These are phyloP conservation scores for Diospyros kaki DNA, from an alignment of 148 eudicot genomes.

Conservation along the genomic window DNA sequence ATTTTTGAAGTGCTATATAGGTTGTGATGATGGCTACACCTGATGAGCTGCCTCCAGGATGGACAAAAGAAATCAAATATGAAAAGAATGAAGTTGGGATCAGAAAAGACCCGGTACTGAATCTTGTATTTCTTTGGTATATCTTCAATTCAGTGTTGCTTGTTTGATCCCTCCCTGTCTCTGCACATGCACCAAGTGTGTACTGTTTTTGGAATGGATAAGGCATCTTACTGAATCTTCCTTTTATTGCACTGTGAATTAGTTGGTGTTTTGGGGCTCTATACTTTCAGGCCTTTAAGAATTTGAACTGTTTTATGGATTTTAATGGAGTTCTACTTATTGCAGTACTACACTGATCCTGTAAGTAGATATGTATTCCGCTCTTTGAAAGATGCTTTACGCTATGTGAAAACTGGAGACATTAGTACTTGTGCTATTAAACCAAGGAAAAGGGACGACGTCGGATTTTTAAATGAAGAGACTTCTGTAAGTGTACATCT, in stretches of 20 bases:
- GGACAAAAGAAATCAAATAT: slow-evolving; percentile 56
- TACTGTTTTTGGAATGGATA: no score
- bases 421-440: slow-evolving; percentile 44
- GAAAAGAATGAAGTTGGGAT: slow-evolving; percentile 24
- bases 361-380: slow-evolving; percentile 58
- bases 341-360: slow-evolving; percentile 44
- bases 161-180: not conserved
- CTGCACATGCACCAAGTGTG: not conserved
- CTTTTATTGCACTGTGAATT: not conserved
- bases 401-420: slow-evolving; percentile 67
- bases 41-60: slow-evolving; percentile 61
- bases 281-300: not conserved
- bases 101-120: slow-evolving; percentile 52
- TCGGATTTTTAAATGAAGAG: slow-evolving; percentile 22
- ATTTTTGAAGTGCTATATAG: slow-evolving; percentile 21
- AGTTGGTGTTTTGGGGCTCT: not conserved
- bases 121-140: not conserved
- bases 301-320: not conserved
- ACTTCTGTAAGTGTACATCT: slow-evolving; percentile 37
- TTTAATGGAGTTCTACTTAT: slow-evolving; percentile 5
- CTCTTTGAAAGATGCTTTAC: slow-evolving; percentile 58
- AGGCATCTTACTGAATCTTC: not conserved
- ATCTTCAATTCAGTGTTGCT: not conserved
- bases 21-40: slow-evolving; percentile 36
- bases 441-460: slow-evolving; percentile 41